Conservation (phyloP, 2,329 filamentous ascomycete species). For the Calonectria ilicicola region DNA sequence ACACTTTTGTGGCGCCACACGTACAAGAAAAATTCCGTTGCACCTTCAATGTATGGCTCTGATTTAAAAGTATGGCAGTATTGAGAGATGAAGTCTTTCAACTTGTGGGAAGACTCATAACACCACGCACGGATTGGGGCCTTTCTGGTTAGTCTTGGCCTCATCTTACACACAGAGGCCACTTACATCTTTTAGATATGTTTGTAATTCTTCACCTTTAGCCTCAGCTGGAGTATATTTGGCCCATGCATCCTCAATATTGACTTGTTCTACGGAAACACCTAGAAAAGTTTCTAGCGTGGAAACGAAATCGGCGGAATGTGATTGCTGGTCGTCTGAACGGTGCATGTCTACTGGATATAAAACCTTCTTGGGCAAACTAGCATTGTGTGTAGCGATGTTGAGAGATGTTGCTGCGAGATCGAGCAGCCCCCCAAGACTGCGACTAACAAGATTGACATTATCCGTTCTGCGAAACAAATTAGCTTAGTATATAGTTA, state of each 20-base stretch:
- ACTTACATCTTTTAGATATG: slow-evolving; percentile 47
- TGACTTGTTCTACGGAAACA: slow-evolving; percentile 30
- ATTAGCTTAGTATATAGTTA: not conserved
- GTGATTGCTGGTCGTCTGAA: slow-evolving; percentile 9
- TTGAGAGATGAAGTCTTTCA: slow-evolving; percentile 41
- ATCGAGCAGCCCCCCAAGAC: slow-evolving; percentile 39
- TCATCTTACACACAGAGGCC: not conserved
- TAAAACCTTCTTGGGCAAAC: slow-evolving; percentile 36
- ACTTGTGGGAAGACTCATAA: slow-evolving; percentile 48
- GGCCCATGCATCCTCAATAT: slow-evolving; percentile 35
- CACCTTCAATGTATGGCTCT: slow-evolving; percentile 45
- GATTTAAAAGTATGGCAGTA: slow-evolving; percentile 41
- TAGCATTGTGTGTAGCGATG: not conserved
- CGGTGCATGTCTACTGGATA: slow-evolving; percentile 41
- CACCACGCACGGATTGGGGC: slow-evolving; percentile 46
- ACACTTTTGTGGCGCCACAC: not conserved
- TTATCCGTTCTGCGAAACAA: slow-evolving; percentile 32
- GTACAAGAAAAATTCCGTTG: slow-evolving; percentile 45
- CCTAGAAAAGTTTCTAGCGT: slow-evolving; percentile 38
- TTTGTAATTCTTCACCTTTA: slow-evolving; percentile 29
- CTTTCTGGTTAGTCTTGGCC: slow-evolving; percentile 35
- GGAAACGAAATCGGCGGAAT: slow-evolving; percentile 38
- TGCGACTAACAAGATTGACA: slow-evolving; percentile 39
- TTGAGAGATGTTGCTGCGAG: slow-evolving; percentile 31
- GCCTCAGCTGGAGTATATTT: slow-evolving; percentile 19